A percentile compares a stretch with the other conserved stretches of the same genome.
phyloP scores from a whole-genome alignment of 2,329 filamentous ascomycete species.

The Anisogramma anomala region DNA sequence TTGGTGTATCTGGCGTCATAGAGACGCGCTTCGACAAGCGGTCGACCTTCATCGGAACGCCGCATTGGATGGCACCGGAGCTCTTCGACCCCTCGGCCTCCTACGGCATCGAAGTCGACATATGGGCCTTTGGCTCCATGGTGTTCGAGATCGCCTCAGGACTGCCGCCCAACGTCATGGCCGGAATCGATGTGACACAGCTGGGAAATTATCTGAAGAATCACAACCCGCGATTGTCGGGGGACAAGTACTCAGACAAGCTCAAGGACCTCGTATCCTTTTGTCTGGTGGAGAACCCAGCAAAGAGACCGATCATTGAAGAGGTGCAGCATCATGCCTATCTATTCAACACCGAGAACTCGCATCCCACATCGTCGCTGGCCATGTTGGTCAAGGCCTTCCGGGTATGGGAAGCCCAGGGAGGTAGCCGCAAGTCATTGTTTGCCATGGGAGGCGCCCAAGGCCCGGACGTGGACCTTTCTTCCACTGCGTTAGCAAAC shows the following conservation, averaged over 20 bases:
- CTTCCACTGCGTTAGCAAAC: slow-evolving; percentile 34
- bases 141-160: slow-evolving; percentile 73
- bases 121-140: slow-evolving; percentile 77
- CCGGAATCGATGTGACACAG: slow-evolving; percentile 39
- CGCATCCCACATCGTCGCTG: slow-evolving; percentile 53
- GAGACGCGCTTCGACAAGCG: slow-evolving; percentile 67
- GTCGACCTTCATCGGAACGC: slow-evolving; percentile 70
- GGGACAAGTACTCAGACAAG: slow-evolving; percentile 56
- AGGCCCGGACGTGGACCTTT: slow-evolving; percentile 32
- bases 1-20: slow-evolving; percentile 69
- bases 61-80: slow-evolving; percentile 80
- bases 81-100: slow-evolving; percentile 53
- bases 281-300: slow-evolving; percentile 58
- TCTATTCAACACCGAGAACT: slow-evolving; percentile 48
- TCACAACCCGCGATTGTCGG: slow-evolving; percentile 57
- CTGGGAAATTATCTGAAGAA: slow-evolving; percentile 47
- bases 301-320: slow-evolving; percentile 57
- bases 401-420: slow-evolving; percentile 63
- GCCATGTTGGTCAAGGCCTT: slow-evolving; percentile 58
- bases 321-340: slow-evolving; percentile 60
- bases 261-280: slow-evolving; percentile 62
- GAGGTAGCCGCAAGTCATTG: slow-evolving; percentile 56
- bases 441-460: slow-evolving; percentile 50
- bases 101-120: slow-evolving; percentile 64
- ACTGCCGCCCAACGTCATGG: slow-evolving; percentile 55